Evolutionary conservation across 495 filamentous ascomycete genomes (phyloP).

Genomic region (Penicillium riverlandense): DNA sequence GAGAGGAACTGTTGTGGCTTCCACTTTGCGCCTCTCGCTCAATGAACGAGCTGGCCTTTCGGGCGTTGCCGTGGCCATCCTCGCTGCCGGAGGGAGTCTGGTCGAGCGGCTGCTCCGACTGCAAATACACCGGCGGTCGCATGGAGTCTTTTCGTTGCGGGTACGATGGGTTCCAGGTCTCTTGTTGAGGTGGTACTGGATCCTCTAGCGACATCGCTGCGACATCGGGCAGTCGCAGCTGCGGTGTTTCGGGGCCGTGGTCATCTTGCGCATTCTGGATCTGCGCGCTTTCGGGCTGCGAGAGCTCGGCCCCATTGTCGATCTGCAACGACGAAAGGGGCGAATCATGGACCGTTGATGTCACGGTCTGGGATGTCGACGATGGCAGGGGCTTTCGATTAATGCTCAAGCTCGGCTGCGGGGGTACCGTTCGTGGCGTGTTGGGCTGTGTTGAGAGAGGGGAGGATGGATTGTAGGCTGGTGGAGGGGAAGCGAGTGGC

Average conservation of each 20-base stretch:
- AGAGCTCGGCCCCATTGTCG: conserved; percentile 23
- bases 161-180: conserved; percentile 33
- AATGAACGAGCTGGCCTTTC: conserved; percentile 20
- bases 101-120: conserved; percentile 10
- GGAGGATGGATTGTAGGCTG: conserved; percentile 36
- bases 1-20: conserved; percentile 28
- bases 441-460: conserved; percentile 22
- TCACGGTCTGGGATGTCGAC: conserved; percentile 9
- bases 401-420: conserved; percentile 15
- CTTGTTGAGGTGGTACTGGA: conserved; percentile 24
- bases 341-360: conserved; percentile 21
- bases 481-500: conserved; percentile 31
- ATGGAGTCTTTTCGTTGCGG: conserved; percentile 35
- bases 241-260: conserved; percentile 16
- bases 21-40: conserved; percentile 15
- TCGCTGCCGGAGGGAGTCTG: conserved; percentile 34
- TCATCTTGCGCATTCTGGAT: conserved; percentile 18
- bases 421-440: conserved; percentile 14
- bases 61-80: conserved; percentile 10
- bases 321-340: conserved; percentile 37
- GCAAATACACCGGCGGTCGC: conserved; percentile 9
- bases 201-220: conserved; percentile 28
- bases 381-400: conserved; percentile 19
- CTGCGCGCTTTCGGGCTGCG: conserved; percentile 23
- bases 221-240: conserved; percentile 18